Evolutionary conservation across 2,329 filamentous ascomycete genomes (phyloP).

Genomic region (Cytospora chrysosperma): DNA sequence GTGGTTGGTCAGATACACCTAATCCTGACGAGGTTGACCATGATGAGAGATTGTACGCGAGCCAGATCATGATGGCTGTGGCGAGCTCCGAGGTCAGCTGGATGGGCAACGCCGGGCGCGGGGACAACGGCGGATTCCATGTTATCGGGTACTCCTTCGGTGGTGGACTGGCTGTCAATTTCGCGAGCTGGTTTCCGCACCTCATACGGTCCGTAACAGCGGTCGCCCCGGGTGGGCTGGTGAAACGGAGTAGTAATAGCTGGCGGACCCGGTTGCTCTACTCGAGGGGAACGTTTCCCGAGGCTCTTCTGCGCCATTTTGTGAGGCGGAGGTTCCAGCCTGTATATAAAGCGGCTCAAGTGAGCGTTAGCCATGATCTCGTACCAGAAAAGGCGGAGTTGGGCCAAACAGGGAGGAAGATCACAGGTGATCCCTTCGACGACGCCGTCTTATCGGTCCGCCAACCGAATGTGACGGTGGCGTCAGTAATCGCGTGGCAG

Average conservation of each 20-base stretch:
- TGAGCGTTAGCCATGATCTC: constrained; percentile 38
- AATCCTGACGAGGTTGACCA: constrained; percentile 66
- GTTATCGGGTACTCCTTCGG: constrained; percentile 81
- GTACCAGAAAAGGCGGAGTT: constrained; percentile 12
- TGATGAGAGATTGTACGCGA: constrained; percentile 69
- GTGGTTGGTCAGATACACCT: constrained; percentile 65
- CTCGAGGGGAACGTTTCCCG: constrained; percentile 57
- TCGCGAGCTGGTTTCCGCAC: constrained; percentile 69
- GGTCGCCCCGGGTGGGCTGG: constrained; percentile 75
- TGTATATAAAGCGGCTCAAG: constrained; percentile 37
- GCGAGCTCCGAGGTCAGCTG: constrained; percentile 68
- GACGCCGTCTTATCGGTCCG: constrained; percentile 51
- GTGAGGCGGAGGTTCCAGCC: constrained; percentile 51
- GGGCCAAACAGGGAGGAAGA: constrained; percentile 35
- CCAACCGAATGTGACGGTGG: constrained; percentile 55
- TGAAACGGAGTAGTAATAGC: constrained; percentile 36
- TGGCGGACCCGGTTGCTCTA: constrained; percentile 64
- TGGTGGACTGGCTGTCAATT: constrained; percentile 73
- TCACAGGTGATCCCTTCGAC: constrained; percentile 41
- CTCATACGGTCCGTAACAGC: constrained; percentile 70
- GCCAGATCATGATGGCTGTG: constrained; percentile 70
- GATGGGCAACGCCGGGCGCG: constrained; percentile 46
- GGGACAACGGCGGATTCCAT: constrained; percentile 48
- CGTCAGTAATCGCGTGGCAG: constrained; percentile 68
- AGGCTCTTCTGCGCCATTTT: constrained; percentile 53